Evolutionary conservation across 2,329 filamentous ascomycete genomes (phyloP), one percentile per base, ranked within the genome.

Genomic region (Cryphonectria nitschkei): DNA sequence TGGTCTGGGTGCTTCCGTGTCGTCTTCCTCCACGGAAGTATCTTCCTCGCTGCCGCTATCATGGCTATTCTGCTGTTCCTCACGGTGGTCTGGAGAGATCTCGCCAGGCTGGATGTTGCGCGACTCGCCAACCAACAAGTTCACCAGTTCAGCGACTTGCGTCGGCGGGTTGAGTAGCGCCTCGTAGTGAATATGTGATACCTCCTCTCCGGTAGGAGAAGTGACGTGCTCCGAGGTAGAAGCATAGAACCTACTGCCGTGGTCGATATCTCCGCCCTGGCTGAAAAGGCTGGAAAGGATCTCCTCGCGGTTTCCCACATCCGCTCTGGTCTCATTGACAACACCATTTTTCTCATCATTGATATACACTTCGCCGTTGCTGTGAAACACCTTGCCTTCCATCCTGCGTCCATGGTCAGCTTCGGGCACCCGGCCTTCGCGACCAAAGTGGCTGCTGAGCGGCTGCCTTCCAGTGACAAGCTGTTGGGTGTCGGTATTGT

Each of bases 391-490:
- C 78, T 95, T 94, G 69, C 92, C 92, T 75, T 93, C 87, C 64
- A 89, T 87, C 14, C 81, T 84, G 68, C 88, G 84, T n/a, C 85
- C 85, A 41, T 84, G 81, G 70, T 93, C 90, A 19, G 88, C 89
- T 0, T 85, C 81, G 2, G 92, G 90, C 26, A 93, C 89, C 69
- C 86, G 84, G 0, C 91, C 91, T 72, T 93, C 91, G 60, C 93
- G 89, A 1, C 92, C 92, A 73, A 94, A 94, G 65, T 89, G 81
- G 74, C 89, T 89, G 78, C 92, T 95, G 62, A 95, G 86, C 0
- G 93, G 93, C 75, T 94, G 92, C 58, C 92, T 88, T 67, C 91
- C 89, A 19, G 90, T 87, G 16, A 96, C 88, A 8, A 97, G 87
- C 75, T 95, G 92, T 71, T 92, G 89, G 14, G 93, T 90, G 75